Conservation (phyloP, 2,329 filamentous ascomycete genomes). For the Cephalotrichum gorgonifer region DNA sequence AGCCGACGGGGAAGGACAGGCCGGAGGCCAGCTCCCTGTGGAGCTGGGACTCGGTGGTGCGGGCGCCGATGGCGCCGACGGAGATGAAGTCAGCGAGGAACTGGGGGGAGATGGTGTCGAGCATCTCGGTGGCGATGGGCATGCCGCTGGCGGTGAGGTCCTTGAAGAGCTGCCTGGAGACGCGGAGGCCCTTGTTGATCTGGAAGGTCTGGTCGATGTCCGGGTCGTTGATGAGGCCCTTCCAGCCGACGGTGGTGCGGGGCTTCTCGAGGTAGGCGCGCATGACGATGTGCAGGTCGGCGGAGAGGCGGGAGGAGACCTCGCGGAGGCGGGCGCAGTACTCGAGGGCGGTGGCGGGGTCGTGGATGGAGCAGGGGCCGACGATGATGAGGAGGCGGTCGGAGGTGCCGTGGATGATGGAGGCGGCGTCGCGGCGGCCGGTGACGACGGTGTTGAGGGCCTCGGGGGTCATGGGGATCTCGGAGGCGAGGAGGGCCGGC, state of each 20-base stretch:
- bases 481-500: conserved; percentile 74
- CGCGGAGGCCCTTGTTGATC: conserved; percentile 92
- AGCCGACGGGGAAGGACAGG: conserved; percentile 92
- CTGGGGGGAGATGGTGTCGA: conserved; percentile 96
- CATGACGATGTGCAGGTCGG: conserved; percentile 93
- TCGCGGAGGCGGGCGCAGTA: conserved; percentile 80
- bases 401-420: conserved; percentile 67
- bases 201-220: conserved; percentile 98
- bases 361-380: conserved; percentile 95
- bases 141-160: conserved; percentile 87
- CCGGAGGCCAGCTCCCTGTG: conserved; percentile 92
- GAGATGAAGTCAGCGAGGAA: conserved; percentile 89
- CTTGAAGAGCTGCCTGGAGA: conserved; percentile 83
- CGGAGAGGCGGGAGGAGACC: conserved; percentile 77
- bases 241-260: conserved; percentile 95
- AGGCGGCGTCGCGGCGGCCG: conserved; percentile 57
- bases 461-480: conserved; percentile 61
- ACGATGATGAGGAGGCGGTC: conserved; percentile 62
- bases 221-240: conserved; percentile 96
- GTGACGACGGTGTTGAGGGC: conserved; percentile 60
- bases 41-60: conserved; percentile 91
- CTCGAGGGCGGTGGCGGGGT: conserved; percentile 78
- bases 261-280: conserved; percentile 98
- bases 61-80: conserved; percentile 86
- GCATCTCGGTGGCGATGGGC: conserved; percentile 94